Conservation (phyloP, 2,329 filamentous ascomycete species). For the Phyllosticta citribraziliensis region DNA sequence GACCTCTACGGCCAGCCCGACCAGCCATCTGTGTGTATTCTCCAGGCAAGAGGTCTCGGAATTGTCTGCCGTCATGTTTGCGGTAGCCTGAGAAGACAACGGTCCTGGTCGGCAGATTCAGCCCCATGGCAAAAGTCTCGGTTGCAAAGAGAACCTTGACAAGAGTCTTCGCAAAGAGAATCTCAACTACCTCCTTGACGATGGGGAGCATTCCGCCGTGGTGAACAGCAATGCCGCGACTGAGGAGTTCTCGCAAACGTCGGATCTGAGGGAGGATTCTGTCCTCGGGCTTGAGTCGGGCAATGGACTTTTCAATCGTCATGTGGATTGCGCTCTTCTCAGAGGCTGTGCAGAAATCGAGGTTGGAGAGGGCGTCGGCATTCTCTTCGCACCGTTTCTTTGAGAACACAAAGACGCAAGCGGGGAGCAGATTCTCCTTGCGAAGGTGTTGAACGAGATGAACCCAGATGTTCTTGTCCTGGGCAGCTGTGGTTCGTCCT, state of each 20-base stretch:
- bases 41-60: slow-evolving; percentile 82
- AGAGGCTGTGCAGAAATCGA: slow-evolving; percentile 84
- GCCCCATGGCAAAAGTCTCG: slow-evolving; percentile 96
- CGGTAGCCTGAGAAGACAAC: slow-evolving; percentile 96
- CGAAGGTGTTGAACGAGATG: slow-evolving; percentile 85
- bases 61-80: slow-evolving; percentile 88
- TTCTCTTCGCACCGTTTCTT: slow-evolving; percentile 98
- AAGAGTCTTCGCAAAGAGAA: slow-evolving; percentile 85
- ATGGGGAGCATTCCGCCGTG: slow-evolving; percentile 92
- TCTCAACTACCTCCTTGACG: slow-evolving; percentile 95
- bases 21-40: slow-evolving; percentile 99
- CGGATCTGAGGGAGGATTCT: slow-evolving; percentile 84
- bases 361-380: slow-evolving; percentile 85
- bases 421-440: slow-evolving; percentile 77
- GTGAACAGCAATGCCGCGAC: slow-evolving; percentile 87
- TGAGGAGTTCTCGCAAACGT: slow-evolving; percentile 72
- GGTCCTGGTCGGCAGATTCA: slow-evolving; percentile 90
- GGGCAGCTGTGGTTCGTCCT: slow-evolving; percentile 77
- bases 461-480: slow-evolving; percentile 95
- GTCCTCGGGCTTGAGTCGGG: slow-evolving; percentile 83
- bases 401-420: slow-evolving; percentile 97
- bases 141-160: slow-evolving; percentile 97
- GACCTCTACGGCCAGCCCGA: slow-evolving; percentile 80
- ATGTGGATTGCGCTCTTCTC: slow-evolving; percentile 98
- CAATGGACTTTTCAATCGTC: slow-evolving; percentile 91